Base-by-base conservation (phyloP, 2,329 filamentous ascomycete species). In the Phialocephala sp. region DNA sequence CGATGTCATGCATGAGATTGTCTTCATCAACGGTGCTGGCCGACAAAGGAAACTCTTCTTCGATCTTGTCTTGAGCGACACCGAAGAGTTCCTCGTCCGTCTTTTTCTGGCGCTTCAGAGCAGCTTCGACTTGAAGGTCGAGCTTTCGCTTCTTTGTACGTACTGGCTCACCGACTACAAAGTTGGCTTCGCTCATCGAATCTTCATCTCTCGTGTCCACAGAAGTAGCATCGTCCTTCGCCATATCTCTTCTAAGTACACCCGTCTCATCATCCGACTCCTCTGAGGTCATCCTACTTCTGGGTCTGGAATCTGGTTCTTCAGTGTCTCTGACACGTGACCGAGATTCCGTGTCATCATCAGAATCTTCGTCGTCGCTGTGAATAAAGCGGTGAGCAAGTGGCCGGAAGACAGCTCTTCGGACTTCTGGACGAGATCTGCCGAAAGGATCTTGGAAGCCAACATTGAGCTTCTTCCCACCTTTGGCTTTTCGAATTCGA, bases 281-380 rank as follows among this genome's bases (percentile, higher is more conserved):
- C 65, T 89, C 87, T 1, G 84, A 84, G 74, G 85, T 87, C 83
- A 89, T 85, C 50, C 91, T 92, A 77, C 92, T 97, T 54, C 89
- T 88, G 58, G 91, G 91, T 50, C 91, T 87, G 69, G 92, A 97
- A 66, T 95, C 94, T 39, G 89, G 88, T 70, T 95, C 94, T 75
- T 97, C 94, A 0, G 92, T 96, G 75, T 94, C 93, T 55, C 89
- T 85, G 58, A 89, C 79, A 14, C 90, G 87, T 39, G 86, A 90
- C 59, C 84, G 80, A 56, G 86, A 86, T 69, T 87, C 85, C 1
- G 78, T 81, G 63, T 97, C 93, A 71, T 96, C 94, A 69, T 97
- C 94, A 0, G 93, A 96, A 76, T 97, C 92, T n/a, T 85, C 85
- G 43, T 91, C 91, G 50, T 92, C 90, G 68, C 91, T 91, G 68